phyloP scores from a whole-genome alignment of 2,329 filamentous ascomycete genomes.

The Thermothelomyces thermophilus region DNA sequence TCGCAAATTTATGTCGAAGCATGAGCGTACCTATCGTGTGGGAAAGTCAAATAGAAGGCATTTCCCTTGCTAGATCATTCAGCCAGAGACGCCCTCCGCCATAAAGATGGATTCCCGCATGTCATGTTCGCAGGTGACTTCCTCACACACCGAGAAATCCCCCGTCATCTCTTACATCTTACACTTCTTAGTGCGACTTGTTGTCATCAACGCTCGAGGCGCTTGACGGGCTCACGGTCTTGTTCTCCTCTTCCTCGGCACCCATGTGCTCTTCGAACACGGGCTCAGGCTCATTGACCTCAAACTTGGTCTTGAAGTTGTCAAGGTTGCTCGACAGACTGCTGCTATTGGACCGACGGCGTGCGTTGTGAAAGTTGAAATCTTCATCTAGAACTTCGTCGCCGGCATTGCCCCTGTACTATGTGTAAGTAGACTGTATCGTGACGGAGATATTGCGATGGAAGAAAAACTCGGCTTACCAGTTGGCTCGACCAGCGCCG shows the following conservation, averaged over 20 bases:
- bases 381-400: slow-evolving; percentile 78
- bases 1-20: slow-evolving; percentile 14
- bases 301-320: slow-evolving; percentile 95
- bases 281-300: slow-evolving; percentile 79
- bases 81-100: slow-evolving; percentile 21
- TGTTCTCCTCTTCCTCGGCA: slow-evolving; percentile 51
- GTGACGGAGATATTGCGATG: background rate
- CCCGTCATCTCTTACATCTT: background rate
- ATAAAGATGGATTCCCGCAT: slow-evolving; percentile 20
- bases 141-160: slow-evolving; percentile 9
- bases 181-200: slow-evolving; percentile 29
- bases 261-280: slow-evolving; percentile 85
- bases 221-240: slow-evolving; percentile 55
- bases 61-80: slow-evolving; percentile 13
- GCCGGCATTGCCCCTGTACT: slow-evolving; percentile 69
- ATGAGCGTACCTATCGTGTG: slow-evolving; percentile 15
- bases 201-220: slow-evolving; percentile 50
- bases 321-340: slow-evolving; percentile 61
- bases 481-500: slow-evolving; percentile 86
- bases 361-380: slow-evolving; percentile 78
- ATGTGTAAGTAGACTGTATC: background rate
- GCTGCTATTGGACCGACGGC: slow-evolving; percentile 89
- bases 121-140: slow-evolving; percentile 19
- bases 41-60: slow-evolving; percentile 24
- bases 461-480: slow-evolving; percentile 57